Evolutionary conservation across 2,329 filamentous ascomycete genomes (phyloP), one percentile per base, ranked within the genome.

Genomic region (Fusarium kyushuense): DNA sequence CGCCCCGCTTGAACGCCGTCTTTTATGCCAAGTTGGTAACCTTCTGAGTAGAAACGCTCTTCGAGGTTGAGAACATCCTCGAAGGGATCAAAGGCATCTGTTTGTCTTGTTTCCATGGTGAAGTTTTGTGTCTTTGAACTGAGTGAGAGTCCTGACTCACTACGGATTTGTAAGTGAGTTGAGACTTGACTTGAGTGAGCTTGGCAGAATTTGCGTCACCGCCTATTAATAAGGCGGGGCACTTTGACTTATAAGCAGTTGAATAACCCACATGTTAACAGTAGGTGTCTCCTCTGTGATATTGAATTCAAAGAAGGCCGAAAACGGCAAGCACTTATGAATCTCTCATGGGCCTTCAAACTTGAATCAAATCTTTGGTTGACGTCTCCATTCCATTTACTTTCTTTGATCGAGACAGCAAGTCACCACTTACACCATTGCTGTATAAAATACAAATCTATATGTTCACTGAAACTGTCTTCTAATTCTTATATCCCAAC

Each of bases 1-100:
- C 90, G 89, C 38, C 96, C 96, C 32, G 92, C 90, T 61, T 86
- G 85, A 40, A 88, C 83, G 62, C 96, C 96, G 79, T 97, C 95
- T 40, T 84, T 81, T 47, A 88, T 79, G 42, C 96, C 96, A 55
- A 93, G 86, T 8, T 84, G 79, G 82, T 94, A 95, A 61, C 96
- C 96, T 79, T 95, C 89, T 43, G 87, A 83, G 82, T 97, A 97
- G 82, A 95, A 97, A 63, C 82, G 77, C 55, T 89, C 86, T 76
- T 90, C 88, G 19, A 90, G 80, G 68, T 86, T 84, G 63, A 90
- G 83, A 65, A 90, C 76, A 61, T 84, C 81, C 63, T 87, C 85
- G 65, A 89, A 86, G 14, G 83, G 82, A 66, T 88, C 86, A n/a
- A 79, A 74, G 9, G 76, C 57, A 76, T 77, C 79, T 60, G 38